phyloP scores from a whole-genome alignment of 2,329 filamentous ascomycete genomes.

The Trichoderma sp. region DNA sequence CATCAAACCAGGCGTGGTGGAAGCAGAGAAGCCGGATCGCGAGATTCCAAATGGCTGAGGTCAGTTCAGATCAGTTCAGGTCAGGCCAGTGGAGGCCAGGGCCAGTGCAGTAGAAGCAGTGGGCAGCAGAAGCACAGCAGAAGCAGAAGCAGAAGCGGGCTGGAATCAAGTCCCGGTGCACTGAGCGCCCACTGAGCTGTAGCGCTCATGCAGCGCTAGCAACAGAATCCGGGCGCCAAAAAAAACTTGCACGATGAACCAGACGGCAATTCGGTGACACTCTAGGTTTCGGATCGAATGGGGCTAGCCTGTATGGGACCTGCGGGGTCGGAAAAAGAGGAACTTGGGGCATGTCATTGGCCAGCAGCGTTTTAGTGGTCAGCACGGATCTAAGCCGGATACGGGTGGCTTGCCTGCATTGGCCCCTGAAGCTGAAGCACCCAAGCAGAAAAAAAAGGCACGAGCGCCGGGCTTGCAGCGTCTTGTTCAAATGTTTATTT shows the following conservation, averaged over 20 bases:
- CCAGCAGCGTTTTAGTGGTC: neutral
- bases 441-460: neutral
- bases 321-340: constrained; percentile 12
- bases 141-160: neutral
- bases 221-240: constrained; percentile 11
- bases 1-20: neutral
- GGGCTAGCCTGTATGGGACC: neutral
- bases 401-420: neutral
- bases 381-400: constrained; percentile 10
- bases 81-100: neutral
- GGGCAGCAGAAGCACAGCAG: neutral
- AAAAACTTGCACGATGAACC: constrained; percentile 2
- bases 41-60: constrained; percentile 5
- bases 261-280: constrained; percentile 11
- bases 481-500: neutral
- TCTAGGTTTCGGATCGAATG: constrained; percentile 6
- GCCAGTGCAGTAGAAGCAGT: neutral
- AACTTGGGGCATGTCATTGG: neutral
- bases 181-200: constrained; percentile 1
- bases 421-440: neutral
- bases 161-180: neutral
- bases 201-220: constrained; percentile 10
- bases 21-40: neutral
- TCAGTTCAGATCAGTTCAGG: neutral
- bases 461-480: neutral